These are phyloP conservation scores for Amanita bisporigera DNA, from an alignment of 1,284 basidiomycete species.

Conservation along the genomic window DNA sequence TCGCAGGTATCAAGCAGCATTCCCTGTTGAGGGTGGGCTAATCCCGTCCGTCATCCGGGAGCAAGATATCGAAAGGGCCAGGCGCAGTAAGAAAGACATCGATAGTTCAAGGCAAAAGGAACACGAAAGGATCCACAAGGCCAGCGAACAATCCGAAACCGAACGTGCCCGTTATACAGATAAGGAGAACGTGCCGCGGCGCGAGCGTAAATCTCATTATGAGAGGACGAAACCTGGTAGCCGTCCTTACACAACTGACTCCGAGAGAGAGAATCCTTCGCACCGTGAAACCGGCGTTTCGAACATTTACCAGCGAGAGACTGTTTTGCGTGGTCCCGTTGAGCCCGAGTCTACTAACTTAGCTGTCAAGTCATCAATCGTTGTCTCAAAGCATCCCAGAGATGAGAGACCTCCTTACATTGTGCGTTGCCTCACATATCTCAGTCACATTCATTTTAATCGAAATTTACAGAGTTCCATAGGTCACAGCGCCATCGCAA, in stretches of 20 bases:
- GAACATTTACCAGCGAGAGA: not conserved
- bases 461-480: not conserved
- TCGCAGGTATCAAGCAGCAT: not conserved
- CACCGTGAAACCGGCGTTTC: constrained; percentile 1
- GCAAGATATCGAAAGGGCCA: constrained; percentile 1
- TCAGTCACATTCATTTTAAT: not conserved
- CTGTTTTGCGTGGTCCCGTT: not conserved
- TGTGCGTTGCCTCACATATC: not conserved
- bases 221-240: not conserved
- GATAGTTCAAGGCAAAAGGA: constrained; percentile 3
- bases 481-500: not conserved
- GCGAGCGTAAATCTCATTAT: not conserved
- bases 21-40: not conserved
- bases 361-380: not conserved
- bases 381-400: not conserved
- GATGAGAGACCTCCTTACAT: not conserved
- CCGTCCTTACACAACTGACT: constrained; percentile 2
- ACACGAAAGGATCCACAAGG: not conserved
- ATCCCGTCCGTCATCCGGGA: not conserved
- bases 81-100: not conserved
- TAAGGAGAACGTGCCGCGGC: constrained; percentile 4
- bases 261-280: constrained; percentile 5
- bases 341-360: not conserved
- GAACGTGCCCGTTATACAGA: constrained; percentile 6
- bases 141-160: not conserved